These are phyloP conservation scores for Neonectria hederae DNA, from an alignment of 2,329 filamentous ascomycete species.

Conservation along the genomic window DNA sequence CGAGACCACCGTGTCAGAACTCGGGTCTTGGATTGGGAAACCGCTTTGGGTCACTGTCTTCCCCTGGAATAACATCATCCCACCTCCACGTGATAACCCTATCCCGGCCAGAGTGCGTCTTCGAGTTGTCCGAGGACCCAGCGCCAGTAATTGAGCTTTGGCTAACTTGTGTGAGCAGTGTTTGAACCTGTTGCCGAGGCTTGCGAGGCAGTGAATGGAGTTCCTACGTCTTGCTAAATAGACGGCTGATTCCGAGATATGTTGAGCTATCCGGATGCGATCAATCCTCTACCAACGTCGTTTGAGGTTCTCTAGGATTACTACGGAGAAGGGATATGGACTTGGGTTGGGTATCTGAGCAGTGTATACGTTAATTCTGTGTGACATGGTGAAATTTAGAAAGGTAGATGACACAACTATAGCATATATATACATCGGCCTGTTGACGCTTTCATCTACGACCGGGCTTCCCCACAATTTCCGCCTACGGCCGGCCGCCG, in stretches of 20 bases:
- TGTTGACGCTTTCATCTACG: not conserved
- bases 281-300: no score
- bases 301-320: no score
- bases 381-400: no score
- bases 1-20: not conserved
- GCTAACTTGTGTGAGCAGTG: not conserved
- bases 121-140: no score
- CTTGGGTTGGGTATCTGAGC: no score
- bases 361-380: no score
- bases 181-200: not conserved
- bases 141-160: no score
- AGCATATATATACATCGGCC: no score
- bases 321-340: no score
- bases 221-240: not conserved
- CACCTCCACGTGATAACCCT: not conserved
- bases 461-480: slow-evolving; percentile 1
- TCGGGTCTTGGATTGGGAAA: not conserved
- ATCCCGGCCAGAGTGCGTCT: not conserved
- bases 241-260: no score
- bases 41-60: not conserved
- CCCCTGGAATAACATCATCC: not conserved
- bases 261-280: no score
- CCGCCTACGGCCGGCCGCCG: slow-evolving; percentile 1
- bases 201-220: not conserved
- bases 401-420: no score